Evolutionary conservation across 768 basidiomycete species (phyloP), one percentile per base, ranked within the genome.

Genomic region (Termitomyces sp.): DNA sequence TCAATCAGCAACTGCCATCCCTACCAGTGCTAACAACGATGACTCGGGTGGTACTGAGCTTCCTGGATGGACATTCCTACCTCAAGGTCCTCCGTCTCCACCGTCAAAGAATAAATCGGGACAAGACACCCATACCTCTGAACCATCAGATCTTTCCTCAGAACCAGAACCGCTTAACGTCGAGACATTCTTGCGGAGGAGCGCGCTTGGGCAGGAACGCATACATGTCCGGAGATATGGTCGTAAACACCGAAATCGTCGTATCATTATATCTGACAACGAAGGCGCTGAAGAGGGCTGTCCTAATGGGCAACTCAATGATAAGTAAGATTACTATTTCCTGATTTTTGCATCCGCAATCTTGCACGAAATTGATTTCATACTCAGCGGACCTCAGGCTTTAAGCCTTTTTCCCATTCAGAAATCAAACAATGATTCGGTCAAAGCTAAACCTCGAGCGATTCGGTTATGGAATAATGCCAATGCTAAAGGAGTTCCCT

Each of bases 401-500:
- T 60, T 77, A 18, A 68, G 63, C 28, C 64, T 72, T 55, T 64
- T 66, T 4, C 57, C 64, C 37, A 56, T 57, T 20, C 26, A 52
- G 20, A n/a, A 3, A 18, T 24, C 13, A 16, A 52, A 51, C 13
- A 18, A 50, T 20, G 24, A 45, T 2, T 18, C 31, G 3, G 33
- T 28, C 8, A 57, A 39, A 29, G 31, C 46, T 20, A 64, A 55
- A 55, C 54, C 36, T 53, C 55, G 51, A 47, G 44, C 12, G 3
- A 60, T 44, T 44, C 60, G 51, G 44, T 58, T 56, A 22, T 67
- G 69, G 65, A 64, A 54, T 22, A 60, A 72, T 9, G 67, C 74
- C 12, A 73, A 77, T 37, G 70, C 71, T 34, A 74, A 68, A 50
- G 58, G 57, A 13, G 53, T 62, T 58, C 69, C 64, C 34, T 68